Percentiles rank a stretch among this genome's conserved stretches.
Evolutionary conservation across 768 basidiomycete species (phyloP).

Genomic region (Lactarius deliciosus): DNA sequence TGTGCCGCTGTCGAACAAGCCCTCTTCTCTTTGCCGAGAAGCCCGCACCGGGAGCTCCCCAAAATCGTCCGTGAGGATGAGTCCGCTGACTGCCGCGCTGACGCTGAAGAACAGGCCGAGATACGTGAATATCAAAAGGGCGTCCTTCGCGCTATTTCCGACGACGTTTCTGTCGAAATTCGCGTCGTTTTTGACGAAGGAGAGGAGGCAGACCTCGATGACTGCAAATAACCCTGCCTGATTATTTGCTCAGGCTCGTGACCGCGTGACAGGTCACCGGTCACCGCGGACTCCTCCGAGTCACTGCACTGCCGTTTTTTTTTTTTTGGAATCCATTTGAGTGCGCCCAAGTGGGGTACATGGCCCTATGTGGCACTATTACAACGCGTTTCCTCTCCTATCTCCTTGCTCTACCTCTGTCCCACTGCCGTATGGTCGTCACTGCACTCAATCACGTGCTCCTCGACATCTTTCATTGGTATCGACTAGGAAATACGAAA

Average conservation of each 20-base stretch:
- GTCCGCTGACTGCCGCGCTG: conserved; percentile 27
- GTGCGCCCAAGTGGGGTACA: too few species aligned
- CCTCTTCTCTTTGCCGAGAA: conserved; percentile 8
- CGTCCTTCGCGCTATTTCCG: conserved; percentile 2
- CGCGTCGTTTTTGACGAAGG: conserved; percentile 15
- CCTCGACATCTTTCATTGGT: conserved; percentile 6
- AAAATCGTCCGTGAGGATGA: conserved; percentile 28
- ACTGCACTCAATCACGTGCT: neutral
- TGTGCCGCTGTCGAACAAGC: conserved; percentile 23
- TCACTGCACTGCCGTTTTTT: too few species aligned
- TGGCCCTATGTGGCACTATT: too few species aligned
- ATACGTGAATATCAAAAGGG: conserved; percentile 27
- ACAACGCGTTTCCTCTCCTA: too few species aligned
- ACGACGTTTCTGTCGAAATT: neutral
- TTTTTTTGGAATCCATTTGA: too few species aligned
- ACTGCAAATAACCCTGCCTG: conserved; percentile 24
- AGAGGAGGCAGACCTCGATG: conserved; percentile 26
- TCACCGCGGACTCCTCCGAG: too few species aligned
- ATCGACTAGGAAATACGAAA: neutral
- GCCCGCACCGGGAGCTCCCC: conserved; percentile 26
- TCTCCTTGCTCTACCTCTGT: too few species aligned
- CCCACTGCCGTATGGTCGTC: too few species aligned
- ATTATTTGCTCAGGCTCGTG: neutral
- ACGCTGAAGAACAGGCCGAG: conserved; percentile 26
- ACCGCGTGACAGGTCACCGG: neutral